Base-by-base conservation (phyloP, 139 green algal species). In the Spirogloea muscicola region DNA sequence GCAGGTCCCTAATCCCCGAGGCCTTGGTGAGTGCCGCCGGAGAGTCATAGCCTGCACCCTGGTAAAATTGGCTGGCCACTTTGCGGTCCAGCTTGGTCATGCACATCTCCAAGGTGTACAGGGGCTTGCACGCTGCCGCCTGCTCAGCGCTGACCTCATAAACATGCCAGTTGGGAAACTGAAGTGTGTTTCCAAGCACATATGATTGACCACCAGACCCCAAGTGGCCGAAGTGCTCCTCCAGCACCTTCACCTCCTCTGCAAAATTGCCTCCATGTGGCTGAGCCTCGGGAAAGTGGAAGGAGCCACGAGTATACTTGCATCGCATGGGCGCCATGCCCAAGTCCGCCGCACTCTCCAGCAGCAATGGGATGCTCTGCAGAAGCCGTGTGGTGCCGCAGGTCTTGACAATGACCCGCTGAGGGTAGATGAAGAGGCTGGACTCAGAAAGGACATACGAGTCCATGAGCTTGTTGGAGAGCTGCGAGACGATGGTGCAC, bases 401-500 rank as follows among this genome's bases (percentile, higher is more conserved):
- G 0, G 95, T 99, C 88, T 99, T 99, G 29, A 99, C 85, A 2
- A 98, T 87, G 55, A 93, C 86, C 78, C 87, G 92, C 62, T 68
- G 81, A 1, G 91, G 86, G 77, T 94, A 96, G n/a, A 99, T 88
- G 82, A 99, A 99, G 39, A 98, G 84, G 58, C 77, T 91, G 43
- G 83, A 92, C 88, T 99, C 95, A 1, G 89, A 96, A 44, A 99
- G 87, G 31, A 99, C 93, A 72, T 99, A 99, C 1, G 92, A 90
- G 83, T 98, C 94, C 46, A 97, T 91, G 3, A 25, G 41, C 1
- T 80, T 81, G 82, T 93, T 93, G 79, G 61, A 83, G 42, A 86
- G 79, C 40, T 71, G 68, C 37, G 91, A 97, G 0, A 99, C 91
- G 78, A 99, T 96, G 60, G 85, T 88, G 90, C 95, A 99, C 68